Evolutionary conservation across 805 yeast genomes (phyloP), one percentile per base, ranked within the genome.

Genomic region (Pichia deserticola): DNA sequence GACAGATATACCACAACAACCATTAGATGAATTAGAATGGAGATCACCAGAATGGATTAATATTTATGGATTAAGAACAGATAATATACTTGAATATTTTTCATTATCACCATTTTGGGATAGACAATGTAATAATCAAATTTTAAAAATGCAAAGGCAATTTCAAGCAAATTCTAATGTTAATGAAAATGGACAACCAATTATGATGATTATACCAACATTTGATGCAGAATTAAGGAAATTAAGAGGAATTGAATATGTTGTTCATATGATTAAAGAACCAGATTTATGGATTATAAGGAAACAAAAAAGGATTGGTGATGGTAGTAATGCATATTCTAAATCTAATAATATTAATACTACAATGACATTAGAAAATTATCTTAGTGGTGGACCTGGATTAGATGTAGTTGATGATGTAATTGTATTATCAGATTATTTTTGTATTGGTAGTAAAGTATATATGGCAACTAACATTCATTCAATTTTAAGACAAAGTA

Each of bases 1-100:
- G 42, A 15, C 28, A 15, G 42, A 28, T 30, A 25, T 30, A 7
- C 32, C 8, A 25, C 32, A 15, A 15, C 36, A 46, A 32, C 33
- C 15, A 11, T 71, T 90, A 30, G 97, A 90, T 62, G 97, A 92
- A 60, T 75, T 93, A 40, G 98, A 90, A 65, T 93, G 99, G 99
- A 80, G 90, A 56, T 84, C 93, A 4, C 98, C 99, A 1, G 99
- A 93, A 66, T 93, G 97, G 95, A 89, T 93, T 55, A 96, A 89
- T 63, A 78, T 83, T 47, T 82, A 82, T 63, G 97, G 96, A 0
- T 76, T 93, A 28, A 76, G 89, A 42, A 86, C 95, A 0, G 95
- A 83, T 47, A 93, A 90, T 62, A 97, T 93, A 1, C 75, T 93
- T 25, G 98, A 93, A 52, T 93, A 93, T 67, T 90, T 93, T 61